Base-by-base conservation (phyloP, 2,329 filamentous ascomycete species). In the Calonectria naviculata region DNA sequence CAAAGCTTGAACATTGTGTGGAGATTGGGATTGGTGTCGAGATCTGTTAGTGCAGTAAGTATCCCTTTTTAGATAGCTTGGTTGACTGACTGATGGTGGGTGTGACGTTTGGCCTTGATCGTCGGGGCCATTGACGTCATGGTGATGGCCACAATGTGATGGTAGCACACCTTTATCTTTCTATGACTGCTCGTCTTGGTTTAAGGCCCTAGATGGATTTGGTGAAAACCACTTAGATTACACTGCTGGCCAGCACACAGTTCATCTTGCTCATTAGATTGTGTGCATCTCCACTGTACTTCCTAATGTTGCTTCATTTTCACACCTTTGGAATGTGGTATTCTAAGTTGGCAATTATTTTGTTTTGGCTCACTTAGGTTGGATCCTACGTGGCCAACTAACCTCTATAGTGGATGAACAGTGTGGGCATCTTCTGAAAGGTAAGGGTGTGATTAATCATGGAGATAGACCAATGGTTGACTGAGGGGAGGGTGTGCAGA, bases 101-200 rank as follows among this genome's bases (percentile, higher is more conserved):
- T 61, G 75, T 74, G 73, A 75, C 72, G 71, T 65, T 47, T 70
- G 65, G 64, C 52, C 47, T 69, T 58, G 75, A 75, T 74, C 71
- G 65, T 74, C 73, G 58, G 28, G 67, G 68, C 71, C 71, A 70
- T 78, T 78, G 78, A 79, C 78, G 78, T 79, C 78, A 79, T 73
- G 66, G 72, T 77, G 73, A 78, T 78, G 75, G 73, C 77, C 75
- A 77, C 76, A 66, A 77, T 74, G 76, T 56, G 26, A 42, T 26
- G n/a, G 54, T 24, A 52, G 61, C 28, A 65, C 63, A 67, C 61
- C 49, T 46, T 15, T n/a, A 36, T 60, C 31, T n/a, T 28, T 60
- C 31, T 15, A 21, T 56, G 47, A 12, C 12, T 44, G 34, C 46
- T 54, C 19, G 13, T 19, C 46, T n/a, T 52, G 13, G 3, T 17